These are phyloP conservation scores for Aspergillus thermomutatus DNA, from an alignment of 2,329 filamentous ascomycete genomes.

Conservation along the genomic window DNA sequence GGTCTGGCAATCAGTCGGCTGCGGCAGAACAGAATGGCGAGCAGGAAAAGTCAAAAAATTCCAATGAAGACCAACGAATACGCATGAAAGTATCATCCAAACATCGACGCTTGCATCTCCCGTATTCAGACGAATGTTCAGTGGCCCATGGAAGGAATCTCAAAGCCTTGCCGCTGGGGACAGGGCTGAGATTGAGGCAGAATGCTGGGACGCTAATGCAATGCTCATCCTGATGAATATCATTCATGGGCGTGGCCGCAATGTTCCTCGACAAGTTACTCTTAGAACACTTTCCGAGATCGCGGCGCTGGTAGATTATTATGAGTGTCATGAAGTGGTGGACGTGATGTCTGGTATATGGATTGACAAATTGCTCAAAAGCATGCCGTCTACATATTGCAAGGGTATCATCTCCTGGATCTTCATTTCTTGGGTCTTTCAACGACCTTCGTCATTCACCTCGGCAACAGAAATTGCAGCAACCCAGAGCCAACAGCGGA, in stretches of 20 bases:
- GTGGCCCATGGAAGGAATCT: neutral
- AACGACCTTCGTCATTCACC: neutral
- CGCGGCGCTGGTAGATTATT: neutral
- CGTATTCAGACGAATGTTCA: neutral
- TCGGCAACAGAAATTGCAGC: neutral
- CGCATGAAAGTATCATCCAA: neutral
- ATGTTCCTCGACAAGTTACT: neutral
- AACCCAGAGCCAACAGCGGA: neutral
- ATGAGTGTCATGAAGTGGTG: neutral
- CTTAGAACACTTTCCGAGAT: neutral
- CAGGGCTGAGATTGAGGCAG: neutral
- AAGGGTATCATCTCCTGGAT: neutral
- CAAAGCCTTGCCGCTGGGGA: neutral
- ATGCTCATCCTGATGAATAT: neutral
- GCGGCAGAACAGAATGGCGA: too few species aligned
- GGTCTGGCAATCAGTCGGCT: too few species aligned
- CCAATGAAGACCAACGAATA: neutral
- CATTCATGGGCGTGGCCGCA: neutral
- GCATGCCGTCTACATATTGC: too few species aligned
- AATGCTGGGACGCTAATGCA: neutral
- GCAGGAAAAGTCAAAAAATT: too few species aligned
- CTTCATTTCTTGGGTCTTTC: neutral
- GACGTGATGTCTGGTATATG: neutral
- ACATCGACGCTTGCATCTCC: neutral
- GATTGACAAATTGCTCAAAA: too few species aligned